phyloP scores from a whole-genome alignment of 495 filamentous ascomycete genomes.

The Aspergillus sparsus region DNA sequence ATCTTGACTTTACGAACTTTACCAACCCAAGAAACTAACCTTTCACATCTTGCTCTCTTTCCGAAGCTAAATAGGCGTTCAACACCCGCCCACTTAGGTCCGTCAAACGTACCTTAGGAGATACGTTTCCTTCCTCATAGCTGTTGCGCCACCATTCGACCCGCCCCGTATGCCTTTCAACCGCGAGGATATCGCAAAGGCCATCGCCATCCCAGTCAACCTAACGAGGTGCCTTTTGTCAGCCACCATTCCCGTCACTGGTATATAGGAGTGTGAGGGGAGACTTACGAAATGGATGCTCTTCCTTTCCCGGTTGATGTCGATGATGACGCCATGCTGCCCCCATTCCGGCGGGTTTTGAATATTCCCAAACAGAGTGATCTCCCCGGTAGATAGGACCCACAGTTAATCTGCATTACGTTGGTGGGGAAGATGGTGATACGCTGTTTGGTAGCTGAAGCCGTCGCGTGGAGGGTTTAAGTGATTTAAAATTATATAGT shows the following conservation, averaged over 20 bases:
- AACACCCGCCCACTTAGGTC: neutral
- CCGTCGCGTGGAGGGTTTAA: too few species aligned
- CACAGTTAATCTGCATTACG: neutral
- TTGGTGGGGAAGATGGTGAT: too few species aligned
- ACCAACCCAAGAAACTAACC: too few species aligned
- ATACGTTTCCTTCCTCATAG: neutral
- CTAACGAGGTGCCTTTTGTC: too few species aligned
- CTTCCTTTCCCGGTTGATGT: conserved; percentile 22
- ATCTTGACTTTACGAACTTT: too few species aligned
- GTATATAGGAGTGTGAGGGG: too few species aligned
- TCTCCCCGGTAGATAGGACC: neutral
- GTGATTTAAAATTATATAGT: too few species aligned
- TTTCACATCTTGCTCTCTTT: too few species aligned
- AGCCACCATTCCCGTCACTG: too few species aligned
- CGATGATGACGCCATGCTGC: conserved; percentile 15
- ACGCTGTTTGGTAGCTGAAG: too few species aligned
- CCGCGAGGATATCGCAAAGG: conserved; percentile 28
- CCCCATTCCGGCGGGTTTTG: conserved; percentile 15
- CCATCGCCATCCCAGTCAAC: conserved; percentile 34
- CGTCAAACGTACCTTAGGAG: neutral
- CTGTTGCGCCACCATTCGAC: conserved; percentile 28
- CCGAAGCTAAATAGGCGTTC: too few species aligned
- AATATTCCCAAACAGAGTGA: conserved; percentile 14
- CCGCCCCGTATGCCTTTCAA: conserved; percentile 21
- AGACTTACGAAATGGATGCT: conserved; percentile 23